Evolutionary conservation across 495 filamentous ascomycete species (phyloP).

Genomic region (Antarctomyces pellizariae): DNA sequence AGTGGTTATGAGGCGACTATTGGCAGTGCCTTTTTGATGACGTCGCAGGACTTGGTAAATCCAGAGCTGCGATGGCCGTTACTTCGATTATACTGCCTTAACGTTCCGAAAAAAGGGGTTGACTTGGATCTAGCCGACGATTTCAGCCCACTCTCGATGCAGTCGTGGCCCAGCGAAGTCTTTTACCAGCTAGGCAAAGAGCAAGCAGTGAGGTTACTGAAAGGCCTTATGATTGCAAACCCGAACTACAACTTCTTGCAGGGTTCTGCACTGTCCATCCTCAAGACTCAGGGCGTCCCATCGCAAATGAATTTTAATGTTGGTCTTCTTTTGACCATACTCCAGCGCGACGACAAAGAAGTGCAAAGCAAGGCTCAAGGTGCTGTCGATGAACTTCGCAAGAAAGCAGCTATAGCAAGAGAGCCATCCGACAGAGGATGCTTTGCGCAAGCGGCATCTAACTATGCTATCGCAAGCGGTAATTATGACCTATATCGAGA

Average conservation of each 20-base stretch:
- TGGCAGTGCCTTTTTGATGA: slow-evolving; percentile 3
- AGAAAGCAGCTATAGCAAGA: slow-evolving; percentile 8
- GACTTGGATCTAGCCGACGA: slow-evolving; percentile 8
- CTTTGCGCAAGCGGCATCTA: slow-evolving; percentile 10
- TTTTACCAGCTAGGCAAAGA: slow-evolving; percentile 6
- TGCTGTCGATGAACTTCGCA: slow-evolving; percentile 6
- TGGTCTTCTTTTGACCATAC: slow-evolving; percentile 5
- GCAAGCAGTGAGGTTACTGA: slow-evolving; percentile 7
- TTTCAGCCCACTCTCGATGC: slow-evolving; percentile 5
- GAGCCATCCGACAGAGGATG: slow-evolving; percentile 11
- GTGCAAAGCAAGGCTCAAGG: slow-evolving; percentile 4
- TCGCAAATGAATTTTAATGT: slow-evolving; percentile 9
- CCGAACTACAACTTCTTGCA: slow-evolving; percentile 8
- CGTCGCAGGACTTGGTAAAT: slow-evolving; percentile 1
- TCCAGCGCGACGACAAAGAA: slow-evolving; percentile 4
- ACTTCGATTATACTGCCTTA: slow-evolving; percentile 10
- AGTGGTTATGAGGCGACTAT: slow-evolving; percentile 5
- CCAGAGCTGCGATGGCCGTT: slow-evolving; percentile 7
- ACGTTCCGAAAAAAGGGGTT: slow-evolving; percentile 7
- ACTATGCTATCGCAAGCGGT: slow-evolving; percentile 14
- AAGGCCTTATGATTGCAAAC: slow-evolving; percentile 4
- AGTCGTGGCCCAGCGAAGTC: slow-evolving; percentile 7
- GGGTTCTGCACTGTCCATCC: too few relatives aligned
- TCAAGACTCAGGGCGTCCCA: slow-evolving; percentile 1
- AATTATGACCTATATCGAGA: slow-evolving; percentile 10